These are phyloP conservation scores for Kurtzmaniella quercitrusa DNA, from an alignment of 1,139 yeast species.

Conservation along the genomic window DNA sequence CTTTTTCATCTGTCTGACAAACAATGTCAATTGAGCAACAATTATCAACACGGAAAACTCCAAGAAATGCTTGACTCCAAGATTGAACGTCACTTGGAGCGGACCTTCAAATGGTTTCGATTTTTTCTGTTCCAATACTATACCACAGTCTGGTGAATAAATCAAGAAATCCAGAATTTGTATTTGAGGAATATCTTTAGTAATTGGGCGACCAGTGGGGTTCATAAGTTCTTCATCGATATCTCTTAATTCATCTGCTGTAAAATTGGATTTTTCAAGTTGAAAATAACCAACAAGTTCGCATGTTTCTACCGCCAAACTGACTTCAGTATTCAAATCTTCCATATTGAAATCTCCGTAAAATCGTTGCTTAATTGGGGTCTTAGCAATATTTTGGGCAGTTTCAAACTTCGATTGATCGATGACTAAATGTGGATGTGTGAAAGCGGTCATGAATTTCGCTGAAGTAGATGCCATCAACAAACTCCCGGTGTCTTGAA, in stretches of 20 bases:
- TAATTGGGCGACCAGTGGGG: constrained; percentile 77
- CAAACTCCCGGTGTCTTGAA: constrained; percentile 65
- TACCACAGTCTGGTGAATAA: constrained; percentile 89
- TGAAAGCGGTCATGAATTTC: constrained; percentile 63
- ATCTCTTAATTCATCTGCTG: constrained; percentile 47
- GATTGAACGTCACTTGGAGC: constrained; percentile 43
- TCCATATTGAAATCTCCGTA: constrained; percentile 18
- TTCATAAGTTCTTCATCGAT: constrained; percentile 68
- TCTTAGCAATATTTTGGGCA: constrained; percentile 35
- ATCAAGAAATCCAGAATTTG: constrained; percentile 51
- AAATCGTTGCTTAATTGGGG: too few relatives aligned
- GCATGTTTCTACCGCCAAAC: constrained; percentile 48
- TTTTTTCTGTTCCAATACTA: constrained; percentile 38
- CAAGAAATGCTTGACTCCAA: constrained; percentile 42
- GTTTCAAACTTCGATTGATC: constrained; percentile 38
- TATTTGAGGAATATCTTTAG: constrained; percentile 49
- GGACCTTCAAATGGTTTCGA: constrained; percentile 50
- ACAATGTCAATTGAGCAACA: constrained; percentile 25
- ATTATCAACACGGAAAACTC: constrained; percentile 46
- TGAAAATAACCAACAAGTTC: constrained; percentile 72
- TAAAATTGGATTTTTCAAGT: constrained; percentile 53
- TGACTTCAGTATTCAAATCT: constrained; percentile 34
- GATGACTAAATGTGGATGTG: constrained; percentile 54
- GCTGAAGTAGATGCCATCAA: constrained; percentile 63
- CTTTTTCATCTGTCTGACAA: constrained; percentile 59